Percentiles rank a stretch among this genome's conserved stretches.
Conservation (phyloP, 1,139 yeast species). For the Meyerozyma athensensis region DNA sequence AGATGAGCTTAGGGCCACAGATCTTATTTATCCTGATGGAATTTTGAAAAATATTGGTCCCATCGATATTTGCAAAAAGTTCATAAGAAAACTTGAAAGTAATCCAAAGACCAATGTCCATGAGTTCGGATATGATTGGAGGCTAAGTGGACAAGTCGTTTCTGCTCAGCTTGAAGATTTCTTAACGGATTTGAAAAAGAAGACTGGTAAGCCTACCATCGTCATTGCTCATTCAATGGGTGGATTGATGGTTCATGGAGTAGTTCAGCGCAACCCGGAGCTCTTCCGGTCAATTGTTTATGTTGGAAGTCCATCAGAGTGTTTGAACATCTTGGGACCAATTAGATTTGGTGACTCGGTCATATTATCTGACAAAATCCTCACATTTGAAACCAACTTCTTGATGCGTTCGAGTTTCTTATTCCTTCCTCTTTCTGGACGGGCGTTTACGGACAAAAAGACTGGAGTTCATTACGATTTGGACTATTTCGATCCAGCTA, state of each 20-base stretch:
- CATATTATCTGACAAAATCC: constrained; percentile 63
- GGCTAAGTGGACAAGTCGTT: constrained; percentile 58
- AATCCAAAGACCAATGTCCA: constrained; percentile 62
- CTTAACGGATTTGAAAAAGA: constrained; percentile 36
- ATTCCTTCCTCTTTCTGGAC: constrained; percentile 72
- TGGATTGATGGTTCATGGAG: constrained; percentile 78
- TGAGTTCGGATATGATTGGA: constrained; percentile 90
- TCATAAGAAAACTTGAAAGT: constrained; percentile 49
- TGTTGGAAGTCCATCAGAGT: constrained; percentile 80
- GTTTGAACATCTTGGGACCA: constrained; percentile 85
- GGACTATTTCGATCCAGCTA: constrained; percentile 74
- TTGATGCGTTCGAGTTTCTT: constrained; percentile 82
- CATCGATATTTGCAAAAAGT: constrained; percentile 64
- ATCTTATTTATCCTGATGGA: constrained; percentile 65
- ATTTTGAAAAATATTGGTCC: constrained; percentile 84
- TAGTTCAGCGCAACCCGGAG: constrained; percentile 62
- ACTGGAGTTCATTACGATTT: constrained; percentile 57
- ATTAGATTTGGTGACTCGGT: constrained; percentile 78
- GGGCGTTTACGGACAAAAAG: constrained; percentile 60
- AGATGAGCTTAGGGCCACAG: constrained; percentile 51
- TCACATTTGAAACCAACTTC: constrained; percentile 79
- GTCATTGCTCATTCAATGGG: constrained; percentile 94
- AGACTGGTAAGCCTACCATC: constrained; percentile 51
- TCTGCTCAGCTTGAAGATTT: constrained; percentile 46
- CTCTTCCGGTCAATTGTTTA: constrained; percentile 70